These are phyloP conservation scores for Ramaria rubella DNA, from an alignment of 768 basidiomycete species.

Conservation along the genomic window DNA sequence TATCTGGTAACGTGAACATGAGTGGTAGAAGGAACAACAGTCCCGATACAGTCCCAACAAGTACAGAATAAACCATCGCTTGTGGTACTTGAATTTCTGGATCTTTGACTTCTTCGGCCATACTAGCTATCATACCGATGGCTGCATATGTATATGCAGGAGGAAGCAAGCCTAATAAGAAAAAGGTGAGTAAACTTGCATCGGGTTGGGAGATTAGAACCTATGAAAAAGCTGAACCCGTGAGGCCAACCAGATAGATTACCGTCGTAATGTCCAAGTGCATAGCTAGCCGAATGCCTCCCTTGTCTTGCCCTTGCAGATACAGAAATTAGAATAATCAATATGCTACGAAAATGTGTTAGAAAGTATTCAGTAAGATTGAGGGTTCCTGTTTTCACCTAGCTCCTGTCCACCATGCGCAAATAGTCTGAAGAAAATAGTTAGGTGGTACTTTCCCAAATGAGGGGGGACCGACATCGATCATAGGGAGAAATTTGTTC, in stretches of 20 bases:
- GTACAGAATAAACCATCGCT: conserved; percentile 49
- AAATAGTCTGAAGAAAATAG: conserved; percentile 36
- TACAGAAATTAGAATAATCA: conserved; percentile 50
- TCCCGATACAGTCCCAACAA: conserved; percentile 45
- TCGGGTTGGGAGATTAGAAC: conserved; percentile 26
- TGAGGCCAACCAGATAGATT: conserved; percentile 62
- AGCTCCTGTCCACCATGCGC: conserved; percentile 56
- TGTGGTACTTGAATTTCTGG: conserved; percentile 48
- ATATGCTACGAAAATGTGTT: conserved; percentile 9
- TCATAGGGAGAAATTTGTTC: conserved; percentile 41
- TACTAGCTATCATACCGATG: conserved; percentile 61
- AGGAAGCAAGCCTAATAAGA: conserved; percentile 15
- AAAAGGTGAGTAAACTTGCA: conserved; percentile 18
- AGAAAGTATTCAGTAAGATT: conserved; percentile 11
- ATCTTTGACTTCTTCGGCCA: conserved; percentile 63
- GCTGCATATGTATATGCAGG: conserved; percentile 50
- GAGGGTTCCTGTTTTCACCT: conserved; percentile 28
- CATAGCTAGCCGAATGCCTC: conserved; percentile 48
- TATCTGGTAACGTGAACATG: conserved; percentile 57
- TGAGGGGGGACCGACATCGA: conserved; percentile 36
- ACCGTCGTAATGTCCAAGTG: conserved; percentile 51
- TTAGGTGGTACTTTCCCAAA: conserved; percentile 1
- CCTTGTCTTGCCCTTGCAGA: conserved; percentile 53
- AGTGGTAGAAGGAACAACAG: conserved; percentile 55
- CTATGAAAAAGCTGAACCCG: conserved; percentile 66